Conservation (phyloP, 2,329 filamentous ascomycete genomes). For the Cladophialophora psammophila region DNA sequence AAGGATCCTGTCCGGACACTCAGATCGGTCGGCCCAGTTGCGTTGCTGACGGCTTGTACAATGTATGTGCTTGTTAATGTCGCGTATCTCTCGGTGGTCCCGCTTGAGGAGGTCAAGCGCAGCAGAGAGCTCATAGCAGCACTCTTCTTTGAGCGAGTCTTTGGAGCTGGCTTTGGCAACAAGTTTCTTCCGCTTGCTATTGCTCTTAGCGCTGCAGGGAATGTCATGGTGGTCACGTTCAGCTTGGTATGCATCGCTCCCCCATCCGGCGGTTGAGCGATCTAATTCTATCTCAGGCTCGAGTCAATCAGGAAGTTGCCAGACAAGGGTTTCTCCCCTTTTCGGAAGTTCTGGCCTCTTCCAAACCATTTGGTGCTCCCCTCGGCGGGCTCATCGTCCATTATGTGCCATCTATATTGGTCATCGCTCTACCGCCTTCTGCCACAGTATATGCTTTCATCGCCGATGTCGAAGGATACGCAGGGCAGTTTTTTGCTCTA, state of each 20-base stretch:
- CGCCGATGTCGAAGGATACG: constrained; percentile 74
- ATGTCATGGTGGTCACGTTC: constrained; percentile 77
- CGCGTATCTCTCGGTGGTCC: constrained; percentile 69
- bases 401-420: constrained; percentile 71
- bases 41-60: constrained; percentile 66
- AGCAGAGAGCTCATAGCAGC: constrained; percentile 74
- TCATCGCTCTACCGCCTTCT: constrained; percentile 70
- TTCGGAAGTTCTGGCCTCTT: constrained; percentile 66
- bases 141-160: constrained; percentile 70
- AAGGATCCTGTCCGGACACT: constrained; percentile 71
- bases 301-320: constrained; percentile 75
- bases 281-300: constrained; percentile 57
- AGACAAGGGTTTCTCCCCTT: constrained; percentile 74
- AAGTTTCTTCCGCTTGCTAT: constrained; percentile 69
- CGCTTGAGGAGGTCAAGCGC: constrained; percentile 69
- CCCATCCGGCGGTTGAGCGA: constrained; percentile 8
- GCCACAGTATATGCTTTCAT: constrained; percentile 75
- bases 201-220: constrained; percentile 71
- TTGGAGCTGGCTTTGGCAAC: constrained; percentile 66
- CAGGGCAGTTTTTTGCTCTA: constrained; percentile 67
- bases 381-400: constrained; percentile 73
- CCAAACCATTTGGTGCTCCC: constrained; percentile 71
- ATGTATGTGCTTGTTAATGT: constrained; percentile 74
- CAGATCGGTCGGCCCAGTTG: constrained; percentile 66
- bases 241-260: constrained; percentile 60